Percentiles rank a stretch among this genome's conserved stretches.
Conservation (phyloP, 2,329 filamentous ascomycete species). For the Cordyceps cicadae region DNA sequence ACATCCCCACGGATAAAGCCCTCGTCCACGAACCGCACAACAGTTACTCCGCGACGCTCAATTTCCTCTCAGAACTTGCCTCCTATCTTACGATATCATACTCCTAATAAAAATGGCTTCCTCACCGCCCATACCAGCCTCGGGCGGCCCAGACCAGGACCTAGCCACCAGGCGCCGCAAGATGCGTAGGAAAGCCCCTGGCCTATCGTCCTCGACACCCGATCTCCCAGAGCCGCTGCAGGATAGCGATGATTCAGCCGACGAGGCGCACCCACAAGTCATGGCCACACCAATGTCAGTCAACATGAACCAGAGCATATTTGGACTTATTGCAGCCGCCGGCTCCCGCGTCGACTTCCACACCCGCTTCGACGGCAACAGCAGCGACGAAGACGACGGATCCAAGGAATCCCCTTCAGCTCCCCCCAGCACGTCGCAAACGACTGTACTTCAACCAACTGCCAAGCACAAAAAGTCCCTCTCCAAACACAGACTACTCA, state of each 20-base stretch:
- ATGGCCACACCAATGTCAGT: conserved; percentile 40
- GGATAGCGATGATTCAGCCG: conserved; percentile 39
- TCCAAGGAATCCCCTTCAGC: conserved; percentile 39
- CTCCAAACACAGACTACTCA: conserved; percentile 57
- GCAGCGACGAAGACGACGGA: conserved; percentile 70
- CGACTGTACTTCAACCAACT: conserved; percentile 31
- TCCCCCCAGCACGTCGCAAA: conserved; percentile 30
- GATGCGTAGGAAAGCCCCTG: conserved; percentile 33
- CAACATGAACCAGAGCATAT: conserved; percentile 91
- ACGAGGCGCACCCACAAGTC: conserved; percentile 37
- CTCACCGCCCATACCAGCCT: conserved; percentile 11
- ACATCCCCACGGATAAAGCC: not conserved
- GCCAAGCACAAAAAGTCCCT: conserved; percentile 48
- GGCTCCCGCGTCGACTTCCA: conserved; percentile 77
- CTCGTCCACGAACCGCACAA: not conserved
- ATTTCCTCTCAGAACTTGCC: not conserved
- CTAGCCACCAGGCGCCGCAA: conserved; percentile 32
- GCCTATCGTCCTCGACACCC: conserved; percentile 28
- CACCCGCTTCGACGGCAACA: conserved; percentile 67
- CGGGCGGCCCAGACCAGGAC: conserved; percentile 26
- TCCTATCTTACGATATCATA: not conserved
- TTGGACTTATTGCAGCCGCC: conserved; percentile 83
- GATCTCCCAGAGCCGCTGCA: conserved; percentile 47
- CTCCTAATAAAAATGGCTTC: conserved; percentile 7
- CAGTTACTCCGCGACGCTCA: not conserved